These are phyloP conservation scores for Xylaria sp. DNA, from an alignment of 2,329 filamentous ascomycete genomes.

Conservation along the genomic window DNA sequence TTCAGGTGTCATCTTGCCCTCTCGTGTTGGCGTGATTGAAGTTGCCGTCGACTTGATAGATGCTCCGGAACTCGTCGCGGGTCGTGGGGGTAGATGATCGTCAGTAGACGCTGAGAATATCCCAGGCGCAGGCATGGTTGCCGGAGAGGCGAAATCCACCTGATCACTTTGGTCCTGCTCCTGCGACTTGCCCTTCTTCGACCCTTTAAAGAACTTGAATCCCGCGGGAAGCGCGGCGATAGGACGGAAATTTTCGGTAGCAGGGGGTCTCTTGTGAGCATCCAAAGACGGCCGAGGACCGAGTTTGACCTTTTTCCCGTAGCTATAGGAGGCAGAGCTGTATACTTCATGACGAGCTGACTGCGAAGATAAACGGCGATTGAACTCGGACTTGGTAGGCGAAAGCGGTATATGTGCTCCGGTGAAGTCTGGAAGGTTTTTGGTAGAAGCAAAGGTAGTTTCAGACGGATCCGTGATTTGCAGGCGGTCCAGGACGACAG, in stretches of 20 bases:
- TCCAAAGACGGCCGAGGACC: conserved; percentile 85
- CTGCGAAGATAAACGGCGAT: conserved; percentile 62
- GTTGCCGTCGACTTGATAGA: conserved; percentile 56
- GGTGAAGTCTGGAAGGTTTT: conserved; percentile 64
- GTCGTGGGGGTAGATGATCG: conserved; percentile 54
- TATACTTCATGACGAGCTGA: conserved; percentile 64
- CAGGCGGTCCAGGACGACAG: conserved; percentile 63
- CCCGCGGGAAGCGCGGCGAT: conserved; percentile 83
- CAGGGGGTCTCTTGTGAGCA: conserved; percentile 69
- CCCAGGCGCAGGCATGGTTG: conserved; percentile 53
- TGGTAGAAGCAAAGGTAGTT: conserved; percentile 61
- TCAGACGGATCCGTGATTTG: conserved; percentile 63
- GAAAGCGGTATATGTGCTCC: conserved; percentile 60
- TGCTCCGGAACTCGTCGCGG: conserved; percentile 59
- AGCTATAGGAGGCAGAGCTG: conserved; percentile 60
- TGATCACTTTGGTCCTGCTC: conserved; percentile 47
- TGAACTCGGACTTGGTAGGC: conserved; percentile 56
- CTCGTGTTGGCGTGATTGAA: conserved; percentile 55
- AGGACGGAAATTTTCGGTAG: conserved; percentile 72
- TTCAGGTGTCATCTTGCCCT: conserved; percentile 78
- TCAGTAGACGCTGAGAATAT: conserved; percentile 46
- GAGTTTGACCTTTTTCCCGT: conserved; percentile 84
- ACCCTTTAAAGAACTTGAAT: conserved; percentile 74
- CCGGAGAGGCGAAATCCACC: conserved; percentile 49
- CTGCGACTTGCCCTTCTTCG: conserved; percentile 61